These are phyloP conservation scores for Cytospora paraplurivora DNA, from an alignment of 2,329 filamentous ascomycete genomes.

Conservation along the genomic window DNA sequence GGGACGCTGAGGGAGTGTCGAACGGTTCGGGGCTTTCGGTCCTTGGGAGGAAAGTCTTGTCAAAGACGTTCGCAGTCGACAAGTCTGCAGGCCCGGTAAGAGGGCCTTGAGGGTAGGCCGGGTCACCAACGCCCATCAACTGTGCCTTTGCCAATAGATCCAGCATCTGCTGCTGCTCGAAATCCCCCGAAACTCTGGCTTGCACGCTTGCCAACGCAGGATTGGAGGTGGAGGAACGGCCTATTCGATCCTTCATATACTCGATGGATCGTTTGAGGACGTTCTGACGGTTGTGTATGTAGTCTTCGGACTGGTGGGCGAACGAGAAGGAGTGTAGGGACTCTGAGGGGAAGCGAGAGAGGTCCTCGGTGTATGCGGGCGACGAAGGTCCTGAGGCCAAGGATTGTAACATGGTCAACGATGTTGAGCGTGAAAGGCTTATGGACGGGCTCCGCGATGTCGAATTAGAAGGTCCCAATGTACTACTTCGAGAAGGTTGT, in stretches of 20 bases:
- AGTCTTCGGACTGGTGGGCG: conserved; percentile 90
- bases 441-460: conserved; percentile 64
- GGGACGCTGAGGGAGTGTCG: conserved; percentile 40
- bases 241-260: conserved; percentile 91
- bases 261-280: conserved; percentile 91
- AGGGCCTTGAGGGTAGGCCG: conserved; percentile 57
- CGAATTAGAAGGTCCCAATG: conserved; percentile 59
- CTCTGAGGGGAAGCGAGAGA: conserved; percentile 90
- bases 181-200: conserved; percentile 77
- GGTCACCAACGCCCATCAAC: conserved; percentile 67
- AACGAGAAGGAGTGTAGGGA: conserved; percentile 98
- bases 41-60: conserved; percentile 70
- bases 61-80: conserved; percentile 79
- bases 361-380: conserved; percentile 81
- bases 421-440: conserved; percentile 65
- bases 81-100: conserved; percentile 78
- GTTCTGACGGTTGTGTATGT: conserved; percentile 88
- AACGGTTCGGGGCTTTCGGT: conserved; percentile 53
- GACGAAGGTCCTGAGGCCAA: conserved; percentile 67
- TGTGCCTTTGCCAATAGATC: conserved; percentile 83
- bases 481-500: conserved; percentile 66
- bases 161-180: conserved; percentile 87
- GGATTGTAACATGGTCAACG: conserved; percentile 67
- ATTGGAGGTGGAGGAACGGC: conserved; percentile 71
- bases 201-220: conserved; percentile 81